Conservation (phyloP, 2,329 filamentous ascomycete genomes). For the Helotiales sp. region DNA sequence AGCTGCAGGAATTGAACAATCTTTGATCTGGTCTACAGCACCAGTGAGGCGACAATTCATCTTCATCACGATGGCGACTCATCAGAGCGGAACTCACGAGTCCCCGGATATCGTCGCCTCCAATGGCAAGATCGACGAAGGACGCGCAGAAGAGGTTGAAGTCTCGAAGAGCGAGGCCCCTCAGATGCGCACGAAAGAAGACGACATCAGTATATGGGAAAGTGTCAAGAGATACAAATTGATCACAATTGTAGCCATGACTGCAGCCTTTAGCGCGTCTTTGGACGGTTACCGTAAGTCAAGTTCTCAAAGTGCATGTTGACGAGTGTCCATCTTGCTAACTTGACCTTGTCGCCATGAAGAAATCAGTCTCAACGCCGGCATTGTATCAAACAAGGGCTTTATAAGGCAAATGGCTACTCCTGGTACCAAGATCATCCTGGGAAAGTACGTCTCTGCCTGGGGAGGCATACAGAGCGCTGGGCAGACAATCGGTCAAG, state of each 20-base stretch:
- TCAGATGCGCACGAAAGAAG: slow-evolving; percentile 39
- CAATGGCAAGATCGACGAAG: background rate
- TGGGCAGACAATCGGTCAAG: slow-evolving; percentile 26
- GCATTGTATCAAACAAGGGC: slow-evolving; percentile 24
- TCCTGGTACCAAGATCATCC: slow-evolving; percentile 20
- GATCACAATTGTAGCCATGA: slow-evolving; percentile 40
- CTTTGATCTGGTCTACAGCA: background rate
- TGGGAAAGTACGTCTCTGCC: slow-evolving; percentile 27
- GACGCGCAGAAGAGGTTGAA: slow-evolving; percentile 1
- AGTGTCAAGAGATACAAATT: slow-evolving; percentile 38
- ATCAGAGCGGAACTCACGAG: background rate
- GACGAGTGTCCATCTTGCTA: background rate
- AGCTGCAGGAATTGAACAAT: background rate
- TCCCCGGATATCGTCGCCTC: background rate
- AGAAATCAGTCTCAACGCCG: slow-evolving; percentile 31
- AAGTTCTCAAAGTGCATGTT: background rate
- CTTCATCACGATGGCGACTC: background rate
- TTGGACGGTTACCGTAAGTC: slow-evolving; percentile 41
- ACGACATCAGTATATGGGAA: slow-evolving; percentile 42
- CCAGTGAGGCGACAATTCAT: background rate
- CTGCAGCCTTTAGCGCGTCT: slow-evolving; percentile 42
- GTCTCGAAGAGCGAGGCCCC: slow-evolving; percentile 12
- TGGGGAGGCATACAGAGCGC: slow-evolving; percentile 25
- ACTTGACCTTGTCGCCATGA: background rate
- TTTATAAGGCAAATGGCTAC: slow-evolving; percentile 20